Base-by-base conservation (phyloP, 306 rosid genomes). In the Inga laurina region DNA sequence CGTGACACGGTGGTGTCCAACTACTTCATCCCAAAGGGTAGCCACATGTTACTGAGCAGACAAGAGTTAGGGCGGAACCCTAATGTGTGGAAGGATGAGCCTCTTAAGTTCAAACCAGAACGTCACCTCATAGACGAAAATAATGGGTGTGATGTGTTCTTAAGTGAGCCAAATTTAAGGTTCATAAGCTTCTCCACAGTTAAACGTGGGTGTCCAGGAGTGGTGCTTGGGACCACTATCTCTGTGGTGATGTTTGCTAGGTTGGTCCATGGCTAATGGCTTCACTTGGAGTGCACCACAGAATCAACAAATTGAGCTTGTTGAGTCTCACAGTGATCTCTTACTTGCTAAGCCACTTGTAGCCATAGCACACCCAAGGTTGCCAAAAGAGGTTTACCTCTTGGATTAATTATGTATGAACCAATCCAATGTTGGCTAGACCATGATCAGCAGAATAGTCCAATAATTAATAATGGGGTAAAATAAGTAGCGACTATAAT, bases 21-120 rank as follows among this genome's bases (percentile, higher is more conserved):
- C 56, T 71, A 71, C 75, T 44, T 71, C 75, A 71, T 71, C 37
- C 75, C 75, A n/a, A 71, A 71, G 75, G 56, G 75, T 2, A 71
- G 75, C 52, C 56, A 45, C 35, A 56, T 71, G 37, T 21, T 71
- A 22, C 21, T 71, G 4, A 71, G 75, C 75, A 43, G 75, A 71
- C 75, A 71, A 44, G 35, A 22, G 49, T 30, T 71, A 44, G 75
- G 75, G 34, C 35, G 75, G 5, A 71, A 71, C 37, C 56, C 37
- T 44, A 71, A n/a, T 21, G 54, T 43, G 19, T 71, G 75, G 75
- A 22, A 43, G 75, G 37, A 22, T 0, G 52, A 71, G 9, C 56
- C 75, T 44, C 34, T 22, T 2, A 27, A n/a, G 4, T 71, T 71
- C 54, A 71, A 44, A 44, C 75, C 75, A 10, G 56, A 71, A 22